Base-by-base conservation (phyloP, 2,329 filamentous ascomycete species). In the Penicillium sp. region DNA sequence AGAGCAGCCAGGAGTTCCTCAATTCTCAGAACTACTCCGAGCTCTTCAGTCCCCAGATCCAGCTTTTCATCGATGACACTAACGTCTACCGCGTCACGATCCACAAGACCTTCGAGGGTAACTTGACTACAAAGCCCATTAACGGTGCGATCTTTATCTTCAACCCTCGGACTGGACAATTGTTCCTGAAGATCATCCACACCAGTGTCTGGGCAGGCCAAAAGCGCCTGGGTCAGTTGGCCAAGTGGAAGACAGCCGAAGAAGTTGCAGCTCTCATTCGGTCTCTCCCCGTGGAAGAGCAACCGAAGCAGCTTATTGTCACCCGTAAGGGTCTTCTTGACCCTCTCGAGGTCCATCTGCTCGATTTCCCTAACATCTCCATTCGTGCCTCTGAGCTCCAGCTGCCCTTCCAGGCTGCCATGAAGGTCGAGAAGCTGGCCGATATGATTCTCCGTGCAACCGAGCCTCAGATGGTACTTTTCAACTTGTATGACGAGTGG, bases 141-240 rank as follows among this genome's bases (percentile, higher is more conserved):
- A 99, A 99, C 74, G 94, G 94, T 72, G 94, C 95, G 44, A 97
- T 99, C 73, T 99, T 99, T 81, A 99, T 99, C 72, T 97, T 99
- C 85, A 99, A 99, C 73, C 94, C 95, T n/a, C 86, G 93, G 56
- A 99, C 94, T 50, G 94, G 94, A 49, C 94, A 99, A 71, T 78
- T 99, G 38, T 99, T 99, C 85, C 78, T 99, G 71, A 99, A 99
- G 83, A 97, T 99, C 67, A 99, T 99, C 64, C 95, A 99, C 77
- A 99, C 94, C 1, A 97, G 92, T 70, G 95, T 99, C 29, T 99
- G 94, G 94, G 94, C 94, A 50, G 94, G 94, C 53, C 94, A 99
- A 78, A 99, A 99, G 77, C 95, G 94, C 89, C 85, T 99, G 32
- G 95, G 95, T 64, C 94, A 99, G 75, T 79, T 99, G 64, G 94